phyloP scores from a whole-genome alignment of 2,329 filamentous ascomycete species.

The Cyanodermella asteris region DNA sequence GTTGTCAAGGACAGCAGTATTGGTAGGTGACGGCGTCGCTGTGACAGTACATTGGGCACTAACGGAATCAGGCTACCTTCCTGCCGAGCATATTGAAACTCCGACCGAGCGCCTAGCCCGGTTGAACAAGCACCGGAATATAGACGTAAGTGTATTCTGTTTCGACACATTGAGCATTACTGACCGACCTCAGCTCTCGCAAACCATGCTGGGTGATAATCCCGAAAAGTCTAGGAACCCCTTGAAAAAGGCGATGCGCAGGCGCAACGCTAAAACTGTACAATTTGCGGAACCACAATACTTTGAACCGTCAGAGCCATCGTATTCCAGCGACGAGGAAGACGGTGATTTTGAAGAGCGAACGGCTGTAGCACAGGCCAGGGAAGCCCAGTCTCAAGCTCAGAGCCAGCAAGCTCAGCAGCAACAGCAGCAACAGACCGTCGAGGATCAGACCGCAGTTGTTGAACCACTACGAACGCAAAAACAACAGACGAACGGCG shows the following conservation, averaged over 20 bases:
- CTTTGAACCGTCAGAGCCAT: conserved; percentile 68
- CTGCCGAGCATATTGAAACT: conserved; percentile 95
- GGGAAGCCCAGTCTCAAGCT: conserved; percentile 14
- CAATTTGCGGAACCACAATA: conserved; percentile 70
- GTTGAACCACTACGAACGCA: conserved; percentile 22
- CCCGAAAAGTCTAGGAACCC: conserved; percentile 65
- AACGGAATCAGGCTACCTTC: conserved; percentile 54
- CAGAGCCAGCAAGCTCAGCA: conserved; percentile 1
- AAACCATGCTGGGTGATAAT: conserved; percentile 49
- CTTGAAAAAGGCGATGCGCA: conserved; percentile 62
- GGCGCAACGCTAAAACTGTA: conserved; percentile 67
- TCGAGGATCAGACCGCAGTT: conserved; percentile 17
- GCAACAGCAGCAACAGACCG: conserved; percentile 12
- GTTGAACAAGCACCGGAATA: conserved; percentile 92
- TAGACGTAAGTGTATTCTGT: conserved; percentile 46
- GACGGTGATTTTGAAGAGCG: conserved; percentile 22
- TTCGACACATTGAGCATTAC: conserved; percentile 1
- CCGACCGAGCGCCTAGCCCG: conserved; percentile 84
- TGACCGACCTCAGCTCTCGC: conserved; percentile 32
- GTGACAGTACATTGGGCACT: too few relatives aligned
- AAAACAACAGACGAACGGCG: too few relatives aligned
- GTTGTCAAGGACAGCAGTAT: conserved; percentile 97
- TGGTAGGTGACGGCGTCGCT: conserved; percentile 23
- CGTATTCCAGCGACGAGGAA: conserved; percentile 67
- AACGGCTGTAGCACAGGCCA: conserved; percentile 8